Evolutionary conservation across 257 asterid genomes (phyloP).

Genomic region (Knoxia roxburghii): DNA sequence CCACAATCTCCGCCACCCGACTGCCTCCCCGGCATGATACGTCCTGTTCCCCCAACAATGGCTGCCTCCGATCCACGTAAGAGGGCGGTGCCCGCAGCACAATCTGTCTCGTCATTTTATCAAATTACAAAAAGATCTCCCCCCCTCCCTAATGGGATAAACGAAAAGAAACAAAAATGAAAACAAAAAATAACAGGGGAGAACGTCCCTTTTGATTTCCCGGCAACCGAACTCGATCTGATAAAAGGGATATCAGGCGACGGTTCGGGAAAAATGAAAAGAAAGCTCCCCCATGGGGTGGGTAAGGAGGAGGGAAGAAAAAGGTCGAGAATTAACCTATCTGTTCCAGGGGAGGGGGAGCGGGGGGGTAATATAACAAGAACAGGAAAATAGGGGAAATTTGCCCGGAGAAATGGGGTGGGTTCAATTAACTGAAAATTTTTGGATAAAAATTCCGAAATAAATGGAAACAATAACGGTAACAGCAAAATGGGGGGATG

Average conservation of each 20-base stretch:
- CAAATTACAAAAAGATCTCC: too few relatives aligned
- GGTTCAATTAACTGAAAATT: not conserved
- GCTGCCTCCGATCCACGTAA: conserved; percentile 36
- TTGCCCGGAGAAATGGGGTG: not conserved
- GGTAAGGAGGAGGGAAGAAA: not conserved
- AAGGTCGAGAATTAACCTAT: not conserved
- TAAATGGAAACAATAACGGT: not conserved
- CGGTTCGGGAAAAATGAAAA: not conserved
- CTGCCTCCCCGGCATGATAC: conserved; percentile 25
- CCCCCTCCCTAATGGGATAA: too few relatives aligned
- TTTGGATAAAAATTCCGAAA: conserved; percentile 7
- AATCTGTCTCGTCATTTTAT: conserved; percentile 39
- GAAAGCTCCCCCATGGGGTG: conserved; percentile 8
- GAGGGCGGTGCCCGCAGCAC: conserved; percentile 31
- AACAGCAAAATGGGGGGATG: not conserved
- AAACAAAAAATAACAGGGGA: too few relatives aligned
- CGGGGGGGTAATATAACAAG: too few relatives aligned
- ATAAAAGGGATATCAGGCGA: not conserved
- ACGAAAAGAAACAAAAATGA: too few relatives aligned
- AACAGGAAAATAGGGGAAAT: too few relatives aligned
- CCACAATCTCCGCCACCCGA: conserved; percentile 62
- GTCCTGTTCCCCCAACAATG: conserved; percentile 31
- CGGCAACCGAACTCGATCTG: not conserved
- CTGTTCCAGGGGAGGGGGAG: not conserved
- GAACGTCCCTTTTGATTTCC: not conserved